These are phyloP conservation scores for Aspergillus persii DNA, from an alignment of 2,329 filamentous ascomycete genomes.

Conservation along the genomic window DNA sequence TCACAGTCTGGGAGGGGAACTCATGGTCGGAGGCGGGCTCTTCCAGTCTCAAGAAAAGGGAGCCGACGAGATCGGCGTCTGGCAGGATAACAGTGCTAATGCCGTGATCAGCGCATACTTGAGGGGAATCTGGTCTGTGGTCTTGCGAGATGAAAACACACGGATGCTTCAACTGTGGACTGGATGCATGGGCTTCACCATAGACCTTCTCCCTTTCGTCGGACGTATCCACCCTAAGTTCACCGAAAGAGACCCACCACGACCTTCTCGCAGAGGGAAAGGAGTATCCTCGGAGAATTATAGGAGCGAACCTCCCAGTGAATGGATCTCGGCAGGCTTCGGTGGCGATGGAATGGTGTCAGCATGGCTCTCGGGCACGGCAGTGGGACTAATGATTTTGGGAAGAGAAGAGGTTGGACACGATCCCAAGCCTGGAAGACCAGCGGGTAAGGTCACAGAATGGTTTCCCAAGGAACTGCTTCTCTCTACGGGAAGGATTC, in stretches of 20 bases:
- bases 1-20: slow-evolving; percentile 11
- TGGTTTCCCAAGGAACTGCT: slow-evolving; percentile 9
- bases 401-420: slow-evolving; percentile 4
- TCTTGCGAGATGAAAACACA: slow-evolving; percentile 32
- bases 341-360: slow-evolving; percentile 14
- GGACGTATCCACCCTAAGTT: slow-evolving; percentile 43
- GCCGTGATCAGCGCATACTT: slow-evolving; percentile 23
- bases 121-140: slow-evolving; percentile 22
- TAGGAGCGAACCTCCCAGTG: background rate
- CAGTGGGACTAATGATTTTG: slow-evolving; percentile 13
- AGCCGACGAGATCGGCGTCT: slow-evolving; percentile 22
- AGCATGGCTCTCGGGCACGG: slow-evolving; percentile 15
- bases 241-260: slow-evolving; percentile 17
- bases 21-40: slow-evolving; percentile 25
- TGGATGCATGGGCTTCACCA: slow-evolving; percentile 58
- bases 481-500: background rate
- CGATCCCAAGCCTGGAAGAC: slow-evolving; percentile 6
- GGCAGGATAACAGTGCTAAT: slow-evolving; percentile 13
- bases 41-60: slow-evolving; percentile 15
- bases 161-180: slow-evolving; percentile 50
- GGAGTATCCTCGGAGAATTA: background rate
- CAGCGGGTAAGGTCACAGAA: slow-evolving; percentile 7
- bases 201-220: slow-evolving; percentile 54
- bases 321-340: slow-evolving; percentile 16
- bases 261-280: background rate